Base-by-base conservation (phyloP, 83 land plant genomes). In the Isoetes engelmannii region DNA sequence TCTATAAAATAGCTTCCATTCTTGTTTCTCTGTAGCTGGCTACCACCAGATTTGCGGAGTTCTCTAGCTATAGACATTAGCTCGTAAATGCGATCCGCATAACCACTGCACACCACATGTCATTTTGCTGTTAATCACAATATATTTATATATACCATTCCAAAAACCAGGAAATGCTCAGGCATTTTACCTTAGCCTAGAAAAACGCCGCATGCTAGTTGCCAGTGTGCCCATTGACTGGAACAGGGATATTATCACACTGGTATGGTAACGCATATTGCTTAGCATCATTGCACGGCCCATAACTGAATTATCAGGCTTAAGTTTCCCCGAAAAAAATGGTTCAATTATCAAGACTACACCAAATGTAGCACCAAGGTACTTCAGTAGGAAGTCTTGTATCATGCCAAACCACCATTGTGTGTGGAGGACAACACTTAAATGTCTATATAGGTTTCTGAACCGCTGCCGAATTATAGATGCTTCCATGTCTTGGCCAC, bases 351-450 rank as follows among this genome's bases (percentile, higher is more conserved):
- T 91, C 65, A 94, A 77, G 48, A 94, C 77, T 54, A 90, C 93
- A 54, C 82, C 99, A 72, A 94, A 89, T 19, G 99, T 94, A 7
- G 99, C 97, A 68, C 99, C 97, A 74, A 94, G 81, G 75, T 94
- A 94, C 77, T 94, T 94, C 57, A 94, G 51, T 17, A 92, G 69
- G 65, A 90, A 94, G 68, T 94, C 99, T 62, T 94, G 99, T 59
- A 90, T 88, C 90, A 94, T 91, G 61, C 99, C 99, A 82, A 94
- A 94, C 97, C 99, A 94, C 99, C 99, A 94, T 74, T 90, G 86
- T 7, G 90, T 89, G 71, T 88, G 90, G 17, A 83, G 82, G 71
- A 90, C 99, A 70, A 72, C 70, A 21, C 81, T 77, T 80, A 90
- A 63, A 56, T 94, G 99, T 78, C 49, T 74, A 15, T 84, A 71